Evolutionary conservation across 139 green algal genomes (phyloP).

Genomic region (Chara braunii): DNA sequence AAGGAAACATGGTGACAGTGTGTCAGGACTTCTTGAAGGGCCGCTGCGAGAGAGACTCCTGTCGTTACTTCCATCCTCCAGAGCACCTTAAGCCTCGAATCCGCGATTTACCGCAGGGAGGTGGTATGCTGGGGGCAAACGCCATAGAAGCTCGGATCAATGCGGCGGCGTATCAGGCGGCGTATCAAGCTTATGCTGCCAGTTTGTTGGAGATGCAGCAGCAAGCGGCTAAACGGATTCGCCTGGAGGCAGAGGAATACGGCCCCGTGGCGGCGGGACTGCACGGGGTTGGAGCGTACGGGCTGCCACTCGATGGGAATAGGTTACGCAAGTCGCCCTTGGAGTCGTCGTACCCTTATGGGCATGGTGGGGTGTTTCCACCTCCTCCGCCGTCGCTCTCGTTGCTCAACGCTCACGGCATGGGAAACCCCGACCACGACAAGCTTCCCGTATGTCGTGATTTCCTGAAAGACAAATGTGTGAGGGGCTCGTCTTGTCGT

Average conservation of each 20-base stretch:
- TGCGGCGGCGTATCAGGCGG: constrained; percentile 14
- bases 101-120: too few species aligned
- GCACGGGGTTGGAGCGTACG: neutral
- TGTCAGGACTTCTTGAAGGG: constrained; percentile 31
- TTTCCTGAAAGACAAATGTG: constrained; percentile 26
- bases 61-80: constrained; percentile 15
- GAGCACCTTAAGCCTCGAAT: constrained; percentile 6
- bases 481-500: constrained; percentile 1
- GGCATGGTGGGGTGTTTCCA: neutral
- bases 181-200: constrained; percentile 18
- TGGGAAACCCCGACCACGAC: neutral
- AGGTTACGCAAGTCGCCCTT: neutral
- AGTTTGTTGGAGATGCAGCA: constrained; percentile 25
- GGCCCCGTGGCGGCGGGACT: constrained; percentile 2
- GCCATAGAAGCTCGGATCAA: constrained; percentile 4
- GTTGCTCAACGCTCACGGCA: neutral
- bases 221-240: constrained; percentile 8
- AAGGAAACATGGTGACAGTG: constrained; percentile 23
- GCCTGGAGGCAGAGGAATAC: constrained; percentile 5
- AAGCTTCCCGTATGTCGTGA: constrained; percentile 23
- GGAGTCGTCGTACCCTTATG: neutral
- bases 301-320: neutral
- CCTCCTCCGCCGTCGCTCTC: neutral
- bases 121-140: too few species aligned
- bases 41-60: constrained; percentile 19